These are phyloP conservation scores for Pleurotus djamor DNA, from an alignment of 768 basidiomycete species.

Conservation along the genomic window DNA sequence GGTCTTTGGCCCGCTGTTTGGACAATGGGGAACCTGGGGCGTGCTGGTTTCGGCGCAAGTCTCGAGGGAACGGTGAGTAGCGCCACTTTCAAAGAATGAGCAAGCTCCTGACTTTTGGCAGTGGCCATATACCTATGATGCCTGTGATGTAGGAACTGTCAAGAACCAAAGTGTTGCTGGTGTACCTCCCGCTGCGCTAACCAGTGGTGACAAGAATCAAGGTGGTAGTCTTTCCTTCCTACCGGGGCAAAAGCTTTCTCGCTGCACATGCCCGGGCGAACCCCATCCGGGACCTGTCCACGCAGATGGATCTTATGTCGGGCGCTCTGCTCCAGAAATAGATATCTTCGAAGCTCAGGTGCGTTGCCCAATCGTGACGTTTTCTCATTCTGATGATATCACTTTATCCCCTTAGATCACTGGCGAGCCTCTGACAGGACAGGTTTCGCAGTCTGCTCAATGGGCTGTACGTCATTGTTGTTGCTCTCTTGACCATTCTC, in stretches of 20 bases:
- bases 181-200: slow-evolving; percentile 55
- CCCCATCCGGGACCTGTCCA: slow-evolving; percentile 86
- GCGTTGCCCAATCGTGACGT: neutral
- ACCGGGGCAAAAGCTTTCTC: slow-evolving; percentile 82
- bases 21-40: slow-evolving; percentile 81
- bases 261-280: slow-evolving; percentile 87
- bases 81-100: too few species aligned
- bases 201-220: slow-evolving; percentile 54
- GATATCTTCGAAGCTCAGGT: slow-evolving; percentile 88
- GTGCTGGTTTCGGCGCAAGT: slow-evolving; percentile 86
- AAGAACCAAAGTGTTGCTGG: slow-evolving; percentile 79
- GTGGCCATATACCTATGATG: slow-evolving; percentile 85
- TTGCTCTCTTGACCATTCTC: neutral
- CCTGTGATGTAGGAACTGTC: slow-evolving; percentile 92
- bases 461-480: slow-evolving; percentile 55
- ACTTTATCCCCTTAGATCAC: slow-evolving; percentile 22
- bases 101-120: slow-evolving; percentile 14
- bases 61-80: slow-evolving; percentile 70
- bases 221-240: slow-evolving; percentile 72
- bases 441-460: slow-evolving; percentile 85
- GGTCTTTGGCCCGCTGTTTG: slow-evolving; percentile 83
- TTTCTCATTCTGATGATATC: neutral
- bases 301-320: slow-evolving; percentile 75
- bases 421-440: slow-evolving; percentile 30
- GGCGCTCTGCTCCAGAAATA: slow-evolving; percentile 85